Base-by-base conservation (phyloP, 2,329 filamentous ascomycete genomes). In the Diaporthe sp. region DNA sequence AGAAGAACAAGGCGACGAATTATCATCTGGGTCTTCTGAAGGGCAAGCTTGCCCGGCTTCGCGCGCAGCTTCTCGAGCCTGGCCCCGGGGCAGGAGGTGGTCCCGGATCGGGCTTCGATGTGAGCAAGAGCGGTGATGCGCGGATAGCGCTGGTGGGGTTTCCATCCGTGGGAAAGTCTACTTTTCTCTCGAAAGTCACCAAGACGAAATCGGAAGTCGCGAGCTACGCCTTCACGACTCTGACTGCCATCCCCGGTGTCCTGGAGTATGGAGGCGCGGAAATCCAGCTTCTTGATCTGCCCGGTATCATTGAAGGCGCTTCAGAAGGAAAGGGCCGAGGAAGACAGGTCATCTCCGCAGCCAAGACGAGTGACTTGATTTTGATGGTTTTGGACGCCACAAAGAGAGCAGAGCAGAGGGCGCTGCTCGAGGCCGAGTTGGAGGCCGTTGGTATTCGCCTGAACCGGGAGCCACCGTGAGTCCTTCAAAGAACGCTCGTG, bases 121-220 rank as follows among this genome's bases (percentile, higher is more conserved):
- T 99, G 57, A 97, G 94, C 84, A 99, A 99, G 86, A 96, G 94
- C 79, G 97, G 97, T 78, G 97, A 99, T 88, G 97, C 97, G 19
- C 92, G 97, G 81, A 98, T 99, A 86, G 95, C 97, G 2, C 91
- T 99, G 2, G 97, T 99, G 72, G 97, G 97, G n/a, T 99, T 99
- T 81, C 97, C 97, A 0, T 99, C 97, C 0, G 97, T 99, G 71
- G 97, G 97, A 84, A 99, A 99, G 87, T 99, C 97, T 3, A 99
- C 97, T 0, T 98, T 99, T 83, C 85, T 99, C n/a, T 98, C 96
- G 67, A 98, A 98, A 83, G 97, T 99, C 83, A 99, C 97, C 68
- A 98, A 98, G 87, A 99, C 97, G 53, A 95, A 95, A 82, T 98
- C 95, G 70, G 96, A 98, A 84, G 95, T 98, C 39, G 97, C 97